Evolutionary conservation across 169 alveolate species (phyloP).

Genomic region (Plasmodium fragile): DNA sequence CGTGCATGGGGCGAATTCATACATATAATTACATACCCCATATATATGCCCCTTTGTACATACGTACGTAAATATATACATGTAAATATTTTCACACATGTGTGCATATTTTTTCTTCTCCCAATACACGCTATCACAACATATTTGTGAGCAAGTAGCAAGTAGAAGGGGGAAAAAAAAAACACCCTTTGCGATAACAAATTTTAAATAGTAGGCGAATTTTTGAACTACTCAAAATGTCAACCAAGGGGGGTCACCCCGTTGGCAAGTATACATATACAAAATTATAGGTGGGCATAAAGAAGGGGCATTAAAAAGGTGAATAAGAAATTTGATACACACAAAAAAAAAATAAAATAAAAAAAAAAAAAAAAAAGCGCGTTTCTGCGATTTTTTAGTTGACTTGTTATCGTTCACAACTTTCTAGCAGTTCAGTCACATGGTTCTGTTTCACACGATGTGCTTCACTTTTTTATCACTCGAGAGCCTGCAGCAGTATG

Average conservation of each 20-base stretch:
- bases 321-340: background rate
- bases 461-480: background rate
- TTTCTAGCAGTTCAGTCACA: background rate
- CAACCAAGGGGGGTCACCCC: background rate
- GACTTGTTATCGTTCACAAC: background rate
- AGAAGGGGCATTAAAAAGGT: background rate
- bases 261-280: background rate
- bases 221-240: background rate
- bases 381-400: background rate
- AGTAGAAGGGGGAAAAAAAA: background rate
- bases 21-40: background rate
- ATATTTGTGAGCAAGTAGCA: background rate
- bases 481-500: slow-evolving; percentile 47
- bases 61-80: background rate
- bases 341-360: background rate
- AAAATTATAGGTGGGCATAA: background rate
- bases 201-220: background rate
- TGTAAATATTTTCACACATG: background rate
- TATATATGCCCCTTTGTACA: background rate
- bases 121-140: background rate
- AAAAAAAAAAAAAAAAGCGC: background rate
- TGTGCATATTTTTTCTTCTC: background rate
- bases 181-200: background rate
- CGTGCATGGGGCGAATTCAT: background rate
- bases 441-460: background rate